These are phyloP conservation scores for Cryphonectria parasitica DNA, from an alignment of 2,329 filamentous ascomycete genomes.

Conservation along the genomic window DNA sequence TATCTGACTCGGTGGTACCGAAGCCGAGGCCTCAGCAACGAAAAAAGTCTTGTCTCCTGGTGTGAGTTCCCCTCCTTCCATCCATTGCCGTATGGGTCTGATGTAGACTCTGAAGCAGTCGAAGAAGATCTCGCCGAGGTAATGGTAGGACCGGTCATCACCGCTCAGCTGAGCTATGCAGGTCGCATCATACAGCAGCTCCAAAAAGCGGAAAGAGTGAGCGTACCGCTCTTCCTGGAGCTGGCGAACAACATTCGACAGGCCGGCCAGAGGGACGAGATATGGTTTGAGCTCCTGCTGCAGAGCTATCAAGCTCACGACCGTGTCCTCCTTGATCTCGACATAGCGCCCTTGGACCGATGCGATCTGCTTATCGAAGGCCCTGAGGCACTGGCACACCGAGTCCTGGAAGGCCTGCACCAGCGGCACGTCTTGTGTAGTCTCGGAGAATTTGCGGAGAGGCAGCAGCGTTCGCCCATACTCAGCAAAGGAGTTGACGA, in stretches of 20 bases:
- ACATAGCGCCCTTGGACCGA: constrained; percentile 64
- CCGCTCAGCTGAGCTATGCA: constrained; percentile 72
- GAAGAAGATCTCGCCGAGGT: constrained; percentile 73
- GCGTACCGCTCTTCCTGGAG: constrained; percentile 53
- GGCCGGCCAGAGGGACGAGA: constrained; percentile 58
- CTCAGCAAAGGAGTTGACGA: constrained; percentile 53
- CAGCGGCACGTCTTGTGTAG: constrained; percentile 56
- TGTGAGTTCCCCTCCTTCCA: constrained; percentile 75
- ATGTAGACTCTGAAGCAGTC: constrained; percentile 83
- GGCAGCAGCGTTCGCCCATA: constrained; percentile 50
- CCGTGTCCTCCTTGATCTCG: constrained; percentile 52
- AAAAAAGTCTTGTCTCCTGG: constrained; percentile 75
- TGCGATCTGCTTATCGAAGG: constrained; percentile 64
- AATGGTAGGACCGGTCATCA: constrained; percentile 62
- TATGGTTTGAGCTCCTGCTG: constrained; percentile 58
- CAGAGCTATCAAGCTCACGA: constrained; percentile 70
- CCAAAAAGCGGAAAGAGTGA: constrained; percentile 73
- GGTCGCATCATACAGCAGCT: constrained; percentile 74
- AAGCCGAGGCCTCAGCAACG: constrained; percentile 61
- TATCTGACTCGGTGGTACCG: constrained; percentile 64
- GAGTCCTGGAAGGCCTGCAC: constrained; percentile 74
- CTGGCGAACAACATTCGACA: constrained; percentile 66
- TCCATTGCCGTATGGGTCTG: constrained; percentile 80
- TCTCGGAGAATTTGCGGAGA: constrained; percentile 49
- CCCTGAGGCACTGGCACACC: constrained; percentile 58